phyloP scores from a whole-genome alignment of 2,329 filamentous ascomycete species.

The Lasiodiplodia theobromae region DNA sequence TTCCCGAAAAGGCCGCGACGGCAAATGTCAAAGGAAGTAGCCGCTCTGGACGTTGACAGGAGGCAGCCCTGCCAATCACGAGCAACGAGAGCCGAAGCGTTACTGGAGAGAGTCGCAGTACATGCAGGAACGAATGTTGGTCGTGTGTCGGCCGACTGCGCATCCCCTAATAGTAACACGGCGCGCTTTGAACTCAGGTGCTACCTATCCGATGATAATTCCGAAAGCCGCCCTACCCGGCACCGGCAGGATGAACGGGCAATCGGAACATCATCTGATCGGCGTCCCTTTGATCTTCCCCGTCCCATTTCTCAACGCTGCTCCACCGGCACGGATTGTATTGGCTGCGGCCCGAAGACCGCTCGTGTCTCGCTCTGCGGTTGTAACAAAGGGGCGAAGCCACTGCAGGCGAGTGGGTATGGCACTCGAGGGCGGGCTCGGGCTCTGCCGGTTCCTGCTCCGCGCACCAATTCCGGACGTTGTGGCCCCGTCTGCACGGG shows the following conservation, averaged over 20 bases:
- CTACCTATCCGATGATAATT: slow-evolving; percentile 20
- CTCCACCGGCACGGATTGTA: slow-evolving; percentile 15
- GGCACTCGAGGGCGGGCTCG: neutral
- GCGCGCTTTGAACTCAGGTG: too few species aligned
- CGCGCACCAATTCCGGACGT: neutral
- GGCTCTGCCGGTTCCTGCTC: slow-evolving; percentile 17
- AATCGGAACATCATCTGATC: slow-evolving; percentile 28
- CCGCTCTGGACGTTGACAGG: slow-evolving; percentile 10
- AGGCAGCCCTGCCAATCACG: neutral
- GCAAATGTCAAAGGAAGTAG: slow-evolving; percentile 23
- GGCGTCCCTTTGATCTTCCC: slow-evolving; percentile 26
- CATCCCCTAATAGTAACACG: slow-evolving; percentile 13
- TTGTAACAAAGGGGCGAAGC: slow-evolving; percentile 18
- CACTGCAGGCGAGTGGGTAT: slow-evolving; percentile 24
- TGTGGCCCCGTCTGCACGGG: slow-evolving; percentile 12
- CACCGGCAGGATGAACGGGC: slow-evolving; percentile 18
- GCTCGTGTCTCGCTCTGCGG: slow-evolving; percentile 16
- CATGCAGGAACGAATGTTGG: neutral
- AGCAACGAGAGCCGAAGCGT: neutral
- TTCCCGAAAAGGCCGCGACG: slow-evolving; percentile 22
- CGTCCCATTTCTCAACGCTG: slow-evolving; percentile 4
- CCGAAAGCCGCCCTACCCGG: slow-evolving; percentile 21
- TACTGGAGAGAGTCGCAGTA: neutral
- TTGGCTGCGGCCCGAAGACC: slow-evolving; percentile 21
- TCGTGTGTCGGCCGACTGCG: neutral